These are phyloP conservation scores for Thielaviopsis populi DNA, from an alignment of 2,329 filamentous ascomycete species.

Conservation along the genomic window DNA sequence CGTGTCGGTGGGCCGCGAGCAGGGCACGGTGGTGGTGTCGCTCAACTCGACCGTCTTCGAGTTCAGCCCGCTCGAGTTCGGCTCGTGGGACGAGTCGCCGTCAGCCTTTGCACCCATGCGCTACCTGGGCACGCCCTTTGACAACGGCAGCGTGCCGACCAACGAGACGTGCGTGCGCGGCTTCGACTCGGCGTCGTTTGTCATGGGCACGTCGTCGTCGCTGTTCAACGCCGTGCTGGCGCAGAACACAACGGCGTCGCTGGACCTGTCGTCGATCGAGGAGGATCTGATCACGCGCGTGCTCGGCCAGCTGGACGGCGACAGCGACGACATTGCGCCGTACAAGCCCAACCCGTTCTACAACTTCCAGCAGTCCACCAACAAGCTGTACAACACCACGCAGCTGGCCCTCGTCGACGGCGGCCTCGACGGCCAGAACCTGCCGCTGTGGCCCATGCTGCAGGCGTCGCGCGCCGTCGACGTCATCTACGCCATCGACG, in stretches of 20 bases:
- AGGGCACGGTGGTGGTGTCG: conserved; percentile 29
- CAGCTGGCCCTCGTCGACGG: conserved; percentile 64
- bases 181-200: conserved; percentile 64
- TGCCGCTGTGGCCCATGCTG: conserved; percentile 55
- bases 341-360: conserved; percentile 46
- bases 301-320: conserved; percentile 38
- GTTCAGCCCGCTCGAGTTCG: conserved; percentile 51
- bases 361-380: conserved; percentile 34
- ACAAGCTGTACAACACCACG: conserved; percentile 29
- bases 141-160: conserved; percentile 31
- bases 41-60: conserved; percentile 49
- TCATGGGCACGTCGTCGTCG: conserved; percentile 70
- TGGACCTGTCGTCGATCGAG: conserved; percentile 23
- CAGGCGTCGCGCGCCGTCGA: conserved; percentile 38
- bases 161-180: conserved; percentile 40
- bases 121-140: conserved; percentile 46
- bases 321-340: conserved; percentile 61
- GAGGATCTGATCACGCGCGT: conserved; percentile 32
- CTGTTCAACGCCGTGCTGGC: conserved; percentile 68
- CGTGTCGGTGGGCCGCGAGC: conserved; percentile 33
- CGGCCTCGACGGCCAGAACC: conserved; percentile 64
- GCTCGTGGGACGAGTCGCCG: conserved; percentile 45
- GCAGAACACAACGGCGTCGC: conserved; percentile 19
- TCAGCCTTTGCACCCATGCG: conserved; percentile 43
- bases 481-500: conserved; percentile 51